Base-by-base conservation (phyloP, 2,329 filamentous ascomycete species). In the Neofusicoccum sp. region DNA sequence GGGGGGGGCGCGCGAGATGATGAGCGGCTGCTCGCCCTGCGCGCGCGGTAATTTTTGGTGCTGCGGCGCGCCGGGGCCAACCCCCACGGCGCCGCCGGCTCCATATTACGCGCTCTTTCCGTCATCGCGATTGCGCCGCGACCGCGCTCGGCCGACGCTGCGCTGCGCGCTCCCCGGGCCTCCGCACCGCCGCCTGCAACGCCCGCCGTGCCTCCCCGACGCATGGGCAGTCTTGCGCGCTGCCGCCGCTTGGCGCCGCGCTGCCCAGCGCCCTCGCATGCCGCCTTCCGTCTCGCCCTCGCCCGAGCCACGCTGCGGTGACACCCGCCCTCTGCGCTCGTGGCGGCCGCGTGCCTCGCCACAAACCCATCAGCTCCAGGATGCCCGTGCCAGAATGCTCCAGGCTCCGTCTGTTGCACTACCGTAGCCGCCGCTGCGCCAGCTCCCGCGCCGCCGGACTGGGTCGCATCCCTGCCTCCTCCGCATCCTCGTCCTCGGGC, bases 11-110 rank as follows among this genome's bases (percentile, higher is more conserved):
- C 22, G 22, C 22, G 22, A 22, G 49, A 12, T 29, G 22, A 22
- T 22, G 22, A 22, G 22, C 22, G 37, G 52, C 52, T 34, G 11
- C 39, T 58, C 52, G 44, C 33, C 54, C 44, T 58, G 39, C 31
- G 54, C 39, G 37, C 54, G 41, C 41, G 39, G 29, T 58, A 58
- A 58, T 58, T 58, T 58, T 43, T 29, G 41, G 11, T 22, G 11
- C 39, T 43, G 7, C 34, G 50, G 34, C 50, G 50, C 50, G 50
- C 34, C 34, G 28, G 43, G 52, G 54, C 54, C 39, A 34, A 28
- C 54, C 54, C 54, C 54, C 54, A 58, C 54, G 54, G 54, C 52
- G 52, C 54, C 54, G 54, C 39, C 54, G 48, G 54, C 52, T 41
- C 54, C 54, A 58, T 22, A 58, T 58, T 58, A 58, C 54, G 54